phyloP scores from a whole-genome alignment of 352 stramenopile genomes.

The Globisporangium orthogonon region DNA sequence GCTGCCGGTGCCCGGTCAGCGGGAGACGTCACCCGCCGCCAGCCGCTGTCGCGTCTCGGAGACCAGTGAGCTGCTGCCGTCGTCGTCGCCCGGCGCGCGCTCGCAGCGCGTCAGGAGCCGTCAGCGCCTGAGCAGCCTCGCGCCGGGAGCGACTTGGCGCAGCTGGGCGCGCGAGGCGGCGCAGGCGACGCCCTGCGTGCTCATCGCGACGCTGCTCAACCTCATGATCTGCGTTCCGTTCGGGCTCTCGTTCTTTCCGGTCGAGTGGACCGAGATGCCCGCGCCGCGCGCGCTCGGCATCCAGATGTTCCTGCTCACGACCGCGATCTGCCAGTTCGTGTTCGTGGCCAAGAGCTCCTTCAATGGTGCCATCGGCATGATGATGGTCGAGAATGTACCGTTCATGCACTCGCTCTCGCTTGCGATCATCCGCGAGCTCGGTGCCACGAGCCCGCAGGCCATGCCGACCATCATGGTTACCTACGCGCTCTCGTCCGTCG shows the following conservation, averaged over 20 bases:
- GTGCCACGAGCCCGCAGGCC: slow-evolving; percentile 53
- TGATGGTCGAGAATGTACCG: slow-evolving; percentile 96
- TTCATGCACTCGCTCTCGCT: slow-evolving; percentile 91
- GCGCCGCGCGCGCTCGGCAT: slow-evolving; percentile 73
- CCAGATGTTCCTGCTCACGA: slow-evolving; percentile 80
- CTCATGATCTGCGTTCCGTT: slow-evolving; percentile 87
- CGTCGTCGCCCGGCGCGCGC: slow-evolving; percentile 12
- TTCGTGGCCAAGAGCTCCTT: slow-evolving; percentile 75
- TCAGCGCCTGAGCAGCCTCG: too few species aligned
- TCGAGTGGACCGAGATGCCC: slow-evolving; percentile 70
- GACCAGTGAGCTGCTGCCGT: slow-evolving; percentile 23
- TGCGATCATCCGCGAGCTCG: slow-evolving; percentile 80
- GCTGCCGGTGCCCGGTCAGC: slow-evolving; percentile 24
- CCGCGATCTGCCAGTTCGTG: slow-evolving; percentile 76
- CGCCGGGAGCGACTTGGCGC: slow-evolving; percentile 13
- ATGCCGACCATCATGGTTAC: slow-evolving; percentile 91
- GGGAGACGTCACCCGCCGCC: slow-evolving; percentile 1
- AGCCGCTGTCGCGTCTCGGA: slow-evolving; percentile 11
- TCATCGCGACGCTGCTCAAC: slow-evolving; percentile 75
- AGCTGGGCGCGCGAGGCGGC: slow-evolving; percentile 19
- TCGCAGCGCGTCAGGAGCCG: slow-evolving; percentile 11
- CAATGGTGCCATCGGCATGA: slow-evolving; percentile 69
- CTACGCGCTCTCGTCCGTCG: slow-evolving; percentile 84
- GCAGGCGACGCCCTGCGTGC: slow-evolving; percentile 43
- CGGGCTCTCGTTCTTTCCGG: slow-evolving; percentile 78